These are phyloP conservation scores for Candida lessepsii DNA, from an alignment of 805 yeast species.

Conservation along the genomic window DNA sequence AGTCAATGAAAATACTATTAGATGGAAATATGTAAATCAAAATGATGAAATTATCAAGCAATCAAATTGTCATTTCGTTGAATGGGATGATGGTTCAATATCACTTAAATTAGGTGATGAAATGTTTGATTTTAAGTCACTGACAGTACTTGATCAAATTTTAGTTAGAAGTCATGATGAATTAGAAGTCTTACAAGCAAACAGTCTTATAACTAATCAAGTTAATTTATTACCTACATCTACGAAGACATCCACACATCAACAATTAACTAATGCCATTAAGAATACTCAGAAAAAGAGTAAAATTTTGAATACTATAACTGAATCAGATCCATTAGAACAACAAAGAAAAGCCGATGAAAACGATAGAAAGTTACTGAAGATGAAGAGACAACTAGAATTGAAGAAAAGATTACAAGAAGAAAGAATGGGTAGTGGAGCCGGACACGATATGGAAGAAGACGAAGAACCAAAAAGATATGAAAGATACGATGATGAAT, in stretches of 20 bases:
- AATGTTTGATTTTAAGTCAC: conserved; percentile 71
- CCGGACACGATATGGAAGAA: conserved; percentile 23
- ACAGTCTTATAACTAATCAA: conserved; percentile 60
- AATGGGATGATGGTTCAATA: conserved; percentile 91
- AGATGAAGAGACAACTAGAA: conserved; percentile 65
- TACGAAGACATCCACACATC: conserved; percentile 80
- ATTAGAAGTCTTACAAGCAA: conserved; percentile 68
- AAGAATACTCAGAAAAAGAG: conserved; percentile 47
- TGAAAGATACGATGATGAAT: conserved; percentile 37
- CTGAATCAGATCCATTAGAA: conserved; percentile 66
- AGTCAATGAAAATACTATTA: conserved; percentile 76
- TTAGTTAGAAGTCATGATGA: conserved; percentile 69
- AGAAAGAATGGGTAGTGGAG: conserved; percentile 41
- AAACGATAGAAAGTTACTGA: conserved; percentile 54
- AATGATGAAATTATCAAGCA: conserved; percentile 74
- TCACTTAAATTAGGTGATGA: conserved; percentile 88
- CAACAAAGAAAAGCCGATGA: conserved; percentile 67
- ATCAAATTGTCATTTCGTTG: conserved; percentile 83
- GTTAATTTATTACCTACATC: conserved; percentile 87
- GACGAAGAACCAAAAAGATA: conserved; percentile 32
- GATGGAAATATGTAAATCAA: conserved; percentile 91
- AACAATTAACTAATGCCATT: conserved; percentile 71
- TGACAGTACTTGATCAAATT: conserved; percentile 67
- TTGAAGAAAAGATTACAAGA: conserved; percentile 56
- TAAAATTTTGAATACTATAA: conserved; percentile 51